These are phyloP conservation scores for Globisporangium nunn DNA, from an alignment of 352 stramenopile species.

Conservation along the genomic window DNA sequence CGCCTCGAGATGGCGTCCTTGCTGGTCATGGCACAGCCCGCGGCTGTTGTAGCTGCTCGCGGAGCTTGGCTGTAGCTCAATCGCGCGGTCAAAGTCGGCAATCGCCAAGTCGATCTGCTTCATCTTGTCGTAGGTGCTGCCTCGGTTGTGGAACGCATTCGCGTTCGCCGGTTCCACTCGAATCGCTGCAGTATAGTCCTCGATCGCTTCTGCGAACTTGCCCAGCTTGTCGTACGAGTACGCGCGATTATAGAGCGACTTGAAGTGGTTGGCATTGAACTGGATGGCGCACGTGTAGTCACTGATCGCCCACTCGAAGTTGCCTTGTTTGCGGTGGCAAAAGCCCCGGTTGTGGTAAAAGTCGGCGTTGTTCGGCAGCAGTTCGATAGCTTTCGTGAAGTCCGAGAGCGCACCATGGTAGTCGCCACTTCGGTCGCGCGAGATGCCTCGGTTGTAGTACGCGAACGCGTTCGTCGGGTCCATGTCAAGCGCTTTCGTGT, in stretches of 20 bases:
- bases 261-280: conserved; percentile 75
- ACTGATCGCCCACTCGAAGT: conserved; percentile 68
- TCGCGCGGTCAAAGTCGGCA: conserved; percentile 58
- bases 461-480: conserved; percentile 72
- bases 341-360: conserved; percentile 85
- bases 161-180: conserved; percentile 60
- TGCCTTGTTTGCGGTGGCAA: conserved; percentile 74
- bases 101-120: conserved; percentile 50
- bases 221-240: conserved; percentile 85
- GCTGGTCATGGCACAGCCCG: conserved; percentile 69
- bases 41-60: conserved; percentile 80
- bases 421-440: conserved; percentile 72
- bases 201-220: conserved; percentile 48
- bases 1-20: conserved; percentile 49
- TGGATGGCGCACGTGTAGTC: conserved; percentile 74
- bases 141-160: conserved; percentile 81
- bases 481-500: conserved; percentile 56
- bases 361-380: conserved; percentile 67
- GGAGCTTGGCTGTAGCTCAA: conserved; percentile 45
- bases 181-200: conserved; percentile 74
- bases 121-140: conserved; percentile 77
- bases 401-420: conserved; percentile 77
- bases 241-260: conserved; percentile 84
- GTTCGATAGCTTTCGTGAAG: conserved; percentile 72
- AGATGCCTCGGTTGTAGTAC: conserved; percentile 83